Conservation (phyloP, 2,329 filamentous ascomycete species). For the Cladophialophora yegresii region DNA sequence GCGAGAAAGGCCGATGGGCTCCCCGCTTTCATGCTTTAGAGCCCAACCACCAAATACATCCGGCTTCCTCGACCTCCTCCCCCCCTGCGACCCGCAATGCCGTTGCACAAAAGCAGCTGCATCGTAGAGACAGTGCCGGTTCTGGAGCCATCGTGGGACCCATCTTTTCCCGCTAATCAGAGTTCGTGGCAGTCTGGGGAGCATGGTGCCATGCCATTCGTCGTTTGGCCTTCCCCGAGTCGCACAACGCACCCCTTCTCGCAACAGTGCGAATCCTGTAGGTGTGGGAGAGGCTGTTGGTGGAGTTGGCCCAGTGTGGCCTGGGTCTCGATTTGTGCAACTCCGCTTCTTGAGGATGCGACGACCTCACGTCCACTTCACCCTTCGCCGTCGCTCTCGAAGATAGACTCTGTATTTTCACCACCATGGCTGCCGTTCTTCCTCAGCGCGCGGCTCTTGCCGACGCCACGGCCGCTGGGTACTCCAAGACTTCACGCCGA, state of each 20-base stretch:
- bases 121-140: slow-evolving; percentile 8
- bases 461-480: slow-evolving; percentile 12
- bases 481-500: slow-evolving; percentile 39
- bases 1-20: not conserved
- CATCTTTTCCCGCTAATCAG: slow-evolving; percentile 10
- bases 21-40: slow-evolving; percentile 1
- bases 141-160: slow-evolving; percentile 6
- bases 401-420: not conserved
- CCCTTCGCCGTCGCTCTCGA: not conserved
- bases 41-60: not conserved
- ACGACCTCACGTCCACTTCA: slow-evolving; percentile 13
- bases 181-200: slow-evolving; percentile 10
- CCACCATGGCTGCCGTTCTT: slow-evolving; percentile 5
- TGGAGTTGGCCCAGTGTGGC: slow-evolving; percentile 14
- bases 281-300: not conserved
- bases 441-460: not conserved
- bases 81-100: not conserved
- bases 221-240: slow-evolving; percentile 6
- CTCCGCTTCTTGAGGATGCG: slow-evolving; percentile 17
- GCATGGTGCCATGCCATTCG: slow-evolving; percentile 8
- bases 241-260: not conserved
- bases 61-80: not conserved
- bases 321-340: slow-evolving; percentile 15
- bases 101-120: slow-evolving; percentile 2
- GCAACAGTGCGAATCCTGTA: slow-evolving; percentile 16